phyloP scores from a whole-genome alignment of 2,329 filamentous ascomycete genomes.

The Scedosporium apiospermum region DNA sequence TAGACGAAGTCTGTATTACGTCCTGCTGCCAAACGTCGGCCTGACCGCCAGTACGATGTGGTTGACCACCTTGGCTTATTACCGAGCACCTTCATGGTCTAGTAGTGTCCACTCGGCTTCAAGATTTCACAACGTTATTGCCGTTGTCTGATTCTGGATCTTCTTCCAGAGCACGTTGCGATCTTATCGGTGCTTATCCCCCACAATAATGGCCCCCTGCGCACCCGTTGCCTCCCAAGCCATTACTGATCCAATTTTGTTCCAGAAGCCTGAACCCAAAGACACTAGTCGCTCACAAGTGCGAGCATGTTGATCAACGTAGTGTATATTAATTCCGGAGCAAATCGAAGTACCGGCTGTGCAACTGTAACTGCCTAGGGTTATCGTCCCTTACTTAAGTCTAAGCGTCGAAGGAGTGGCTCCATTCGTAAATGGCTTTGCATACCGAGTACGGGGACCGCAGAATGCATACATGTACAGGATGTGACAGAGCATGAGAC shows the following conservation, averaged over 20 bases:
- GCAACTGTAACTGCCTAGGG: no score
- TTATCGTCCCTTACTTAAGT: no score
- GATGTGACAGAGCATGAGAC: background rate
- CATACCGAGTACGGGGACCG: background rate
- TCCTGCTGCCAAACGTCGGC: no score
- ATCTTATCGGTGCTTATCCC: constrained; percentile 2
- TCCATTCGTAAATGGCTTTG: no score
- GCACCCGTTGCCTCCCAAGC: background rate
- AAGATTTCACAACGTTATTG: background rate
- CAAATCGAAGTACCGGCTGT: no score
- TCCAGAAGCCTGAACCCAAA: background rate
- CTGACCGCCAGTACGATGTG: background rate
- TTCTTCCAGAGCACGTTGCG: background rate
- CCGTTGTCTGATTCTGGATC: background rate
- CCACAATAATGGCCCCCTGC: background rate
- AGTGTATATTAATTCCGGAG: no score
- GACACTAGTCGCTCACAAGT: no score
- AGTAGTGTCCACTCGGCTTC: background rate
- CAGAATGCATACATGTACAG: background rate
- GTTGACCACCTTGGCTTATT: background rate
- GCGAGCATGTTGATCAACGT: no score
- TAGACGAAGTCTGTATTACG: no score
- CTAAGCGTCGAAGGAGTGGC: no score
- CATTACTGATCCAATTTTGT: background rate
- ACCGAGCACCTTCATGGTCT: background rate